Percentiles rank a stretch among this genome's conserved stretches.
phyloP scores from a whole-genome alignment of 257 asterid species.

The Lycium barbarum region DNA sequence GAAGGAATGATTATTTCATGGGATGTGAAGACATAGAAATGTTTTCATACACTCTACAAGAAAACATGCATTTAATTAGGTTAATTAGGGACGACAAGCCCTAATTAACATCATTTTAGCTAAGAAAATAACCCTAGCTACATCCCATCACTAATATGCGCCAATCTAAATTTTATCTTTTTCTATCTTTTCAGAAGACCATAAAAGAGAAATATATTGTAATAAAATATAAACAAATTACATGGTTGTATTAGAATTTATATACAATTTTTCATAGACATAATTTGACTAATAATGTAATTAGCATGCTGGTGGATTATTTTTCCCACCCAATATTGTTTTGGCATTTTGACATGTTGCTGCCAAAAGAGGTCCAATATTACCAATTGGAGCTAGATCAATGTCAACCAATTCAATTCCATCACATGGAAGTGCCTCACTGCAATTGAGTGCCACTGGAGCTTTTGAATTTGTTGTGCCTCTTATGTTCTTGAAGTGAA shows the following conservation, averaged over 20 bases:
- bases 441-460: conserved; percentile 59
- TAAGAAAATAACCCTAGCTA: too few species aligned
- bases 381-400: conserved; percentile 44
- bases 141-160: too few species aligned
- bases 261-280: neutral
- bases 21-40: too few species aligned
- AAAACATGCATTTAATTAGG: too few species aligned
- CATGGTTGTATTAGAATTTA: neutral
- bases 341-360: conserved; percentile 49
- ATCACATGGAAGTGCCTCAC: conserved; percentile 61
- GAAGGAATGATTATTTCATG: too few species aligned
- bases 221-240: too few species aligned
- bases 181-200: too few species aligned
- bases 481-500: conserved; percentile 63
- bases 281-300: neutral
- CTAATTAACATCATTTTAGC: too few species aligned
- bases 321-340: conserved; percentile 31
- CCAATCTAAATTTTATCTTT: too few species aligned
- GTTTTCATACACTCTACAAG: too few species aligned
- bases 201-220: too few species aligned
- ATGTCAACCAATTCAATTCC: conserved; percentile 57
- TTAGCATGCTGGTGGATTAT: conserved; percentile 37
- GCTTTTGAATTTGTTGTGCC: conserved; percentile 56
- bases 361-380: neutral
- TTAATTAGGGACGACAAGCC: too few species aligned